Evolutionary conservation across 805 yeast species (phyloP), one percentile per base, ranked within the genome.

Genomic region (Lipomyces orientalis): DNA sequence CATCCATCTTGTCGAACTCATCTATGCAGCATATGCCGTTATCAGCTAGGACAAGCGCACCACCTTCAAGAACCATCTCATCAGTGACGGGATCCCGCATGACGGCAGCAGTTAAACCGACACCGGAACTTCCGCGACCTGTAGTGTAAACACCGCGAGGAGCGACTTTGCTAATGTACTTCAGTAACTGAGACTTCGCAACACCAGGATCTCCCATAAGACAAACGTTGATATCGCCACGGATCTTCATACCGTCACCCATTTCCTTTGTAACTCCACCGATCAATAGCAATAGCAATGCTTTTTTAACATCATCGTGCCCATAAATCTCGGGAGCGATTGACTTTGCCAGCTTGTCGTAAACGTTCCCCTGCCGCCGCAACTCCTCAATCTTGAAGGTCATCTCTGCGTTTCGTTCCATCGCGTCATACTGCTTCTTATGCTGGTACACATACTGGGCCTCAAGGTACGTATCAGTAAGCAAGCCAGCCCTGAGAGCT

Each of bases 131-230:
- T 78, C 99, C 99, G 75, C 97, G 88, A 81, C 99, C 99, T 0
- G 99, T 95, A 8, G 99, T 95, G 79, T 95, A 95, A 37, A 95
- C 96, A 61, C 97, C 96, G 76, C 98, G 85, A 37, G 99, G 99
- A 2, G 98, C 95, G 64, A 95, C 90, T 75, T 93, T 92, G 67
- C 92, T 85, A 72, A 95, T 91, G 43, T 96, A 90, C 78, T 95
- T 95, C 71, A 95, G 83, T 76, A 95, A 82, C 84, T 95, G 99
- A 2, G 98, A 95, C 80, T 95, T 95, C 76, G 99, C 99, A 64
- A 95, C 99, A 83, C 99, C 99, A 54, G 99, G 99, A 77, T 95
- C 99, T 74, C 99, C 99, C 98, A 95, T 94, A 62, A 95, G 84
- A 81, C 98, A 90, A 64, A 95, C 86, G 76, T 95, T 95, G 73